Evolutionary conservation across 192 early-diverging fungal species (phyloP), one percentile per base, ranked within the genome.

Genomic region (Coemansia sp.): DNA sequence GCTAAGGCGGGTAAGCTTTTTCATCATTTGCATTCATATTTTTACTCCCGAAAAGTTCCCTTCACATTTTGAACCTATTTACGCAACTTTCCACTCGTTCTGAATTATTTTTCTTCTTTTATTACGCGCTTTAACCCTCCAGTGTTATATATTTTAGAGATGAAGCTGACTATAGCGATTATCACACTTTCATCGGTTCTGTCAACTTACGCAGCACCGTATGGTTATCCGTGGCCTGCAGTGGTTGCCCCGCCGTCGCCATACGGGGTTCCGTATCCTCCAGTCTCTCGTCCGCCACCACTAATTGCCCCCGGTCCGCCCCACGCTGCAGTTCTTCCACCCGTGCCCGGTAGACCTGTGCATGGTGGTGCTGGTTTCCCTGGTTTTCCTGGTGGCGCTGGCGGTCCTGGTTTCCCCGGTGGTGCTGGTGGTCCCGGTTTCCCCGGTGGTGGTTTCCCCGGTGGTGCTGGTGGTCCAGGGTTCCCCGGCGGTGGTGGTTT

Each of bases 161-260:
- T 77, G 74, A 77, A 71, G 66, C 57, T 77, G n/a, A 40, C 56
- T 2, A 31, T 71, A 56, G 74, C 69, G n/a, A 71, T 77, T 34
- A 55, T 69, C 18, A 53, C 69, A 26, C 62, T 77, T 24, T 65
- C 74, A 6, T 51, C 67, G 28, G 14, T 71, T 18, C 62, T 61
- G 17, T n/a, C 66, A 14, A 59, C 61, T 6, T 15, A 49, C 38
- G 69, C 61, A 4, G 12, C 48, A 26, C 68, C 74, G 10, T 42
- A 58, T 12, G 42, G 48, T 23, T 37, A 55, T 25, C 74, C 74
- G 0, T 71, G 65, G 68, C 74, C 74, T 24, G 68, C 65, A 6
- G 74, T 70, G n/a, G 48, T 61, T 17, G 67, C 52, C 50, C 53
- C 64, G 15, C 54, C 40, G 14, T 53, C 61, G n/a, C 66, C 66